Base-by-base conservation (phyloP, 129 eudicot species). In the Oenanthe sinensis region DNA sequence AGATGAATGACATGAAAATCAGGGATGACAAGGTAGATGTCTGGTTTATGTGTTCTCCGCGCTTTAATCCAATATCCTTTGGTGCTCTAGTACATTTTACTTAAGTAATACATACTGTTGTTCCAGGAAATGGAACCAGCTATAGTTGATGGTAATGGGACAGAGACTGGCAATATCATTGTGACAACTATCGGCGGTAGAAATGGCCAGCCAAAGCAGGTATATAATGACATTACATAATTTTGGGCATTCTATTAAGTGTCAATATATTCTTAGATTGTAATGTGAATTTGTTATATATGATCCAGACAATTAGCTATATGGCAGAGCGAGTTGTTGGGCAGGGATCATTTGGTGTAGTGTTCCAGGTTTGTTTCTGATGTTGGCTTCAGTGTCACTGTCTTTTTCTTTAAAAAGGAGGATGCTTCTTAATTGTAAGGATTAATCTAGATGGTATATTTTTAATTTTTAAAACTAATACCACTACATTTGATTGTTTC, bases 291-390 rank as follows among this genome's bases (percentile, higher is more conserved):
- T 65, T 78, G 24, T 37, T 36, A 78, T 43, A 14, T 48, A 17
- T 84, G 75, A 55, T 63, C 69, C 86, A 93, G 98, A 93, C 96
- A 55, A 88, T 93, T 73, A 93, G 98, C 85, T 93, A 93, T 76
- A 93, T 93, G 98, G 98, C 98, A 19, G 98, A 93, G 84, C 93
- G 96, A 14, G 85, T 90, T 71, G 98, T 93, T 74, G 98, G 98
- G 44, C 94, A 90, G 49, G 98, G 98, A 79, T 93, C 98, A 7
- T 93, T 93, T 60, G 98, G 98, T 65, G 98, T 93, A 17, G 98
- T 93, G 28, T 93, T 93, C 73, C 98, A 93, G 97, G 97, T 90
- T 77, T 26, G 43, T n/a, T 77, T 16, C 36, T 4, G 24, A 81
- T 49, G 28, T 14, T 72, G 26, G 14, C 54, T 73, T 43, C 2